These are phyloP conservation scores for Yamadazyma insecticola DNA, from an alignment of 805 yeast genomes.

Conservation along the genomic window DNA sequence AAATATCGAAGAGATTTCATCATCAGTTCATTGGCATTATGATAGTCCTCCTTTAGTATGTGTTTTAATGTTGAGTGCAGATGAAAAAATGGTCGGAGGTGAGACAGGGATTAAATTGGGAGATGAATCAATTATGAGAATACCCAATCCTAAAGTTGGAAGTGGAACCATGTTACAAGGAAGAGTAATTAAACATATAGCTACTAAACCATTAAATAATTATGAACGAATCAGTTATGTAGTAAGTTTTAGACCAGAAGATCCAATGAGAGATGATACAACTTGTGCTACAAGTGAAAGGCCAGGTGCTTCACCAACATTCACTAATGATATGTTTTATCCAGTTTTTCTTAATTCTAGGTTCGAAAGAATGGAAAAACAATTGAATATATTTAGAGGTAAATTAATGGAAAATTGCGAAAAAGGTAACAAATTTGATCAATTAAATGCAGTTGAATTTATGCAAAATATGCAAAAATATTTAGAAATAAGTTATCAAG, in stretches of 20 bases:
- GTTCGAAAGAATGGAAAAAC: constrained; percentile 20
- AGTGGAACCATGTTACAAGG: constrained; percentile 17
- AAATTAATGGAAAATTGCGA: constrained; percentile 4
- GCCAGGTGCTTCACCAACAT: constrained; percentile 30
- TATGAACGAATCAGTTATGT: constrained; percentile 41
- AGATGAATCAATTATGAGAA: constrained; percentile 10
- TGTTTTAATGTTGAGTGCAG: constrained; percentile 11
- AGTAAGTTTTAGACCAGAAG: constrained; percentile 37
- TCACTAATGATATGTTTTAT: constrained; percentile 22
- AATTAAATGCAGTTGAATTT: constrained; percentile 26
- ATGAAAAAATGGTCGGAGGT: constrained; percentile 11
- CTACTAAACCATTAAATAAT: constrained; percentile 19
- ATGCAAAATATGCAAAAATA: constrained; percentile 25
- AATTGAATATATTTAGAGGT: constrained; percentile 12
- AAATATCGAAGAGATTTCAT: constrained; percentile 4
- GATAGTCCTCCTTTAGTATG: constrained; percentile 11
- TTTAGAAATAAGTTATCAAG: constrained; percentile 20
- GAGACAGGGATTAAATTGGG: constrained; percentile 12
- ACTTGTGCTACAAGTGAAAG: constrained; percentile 37
- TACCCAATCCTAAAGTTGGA: constrained; percentile 15
- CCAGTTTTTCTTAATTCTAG: constrained; percentile 24
- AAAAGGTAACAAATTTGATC: constrained; percentile 23
- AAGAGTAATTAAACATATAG: constrained; percentile 18
- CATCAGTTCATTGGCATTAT: constrained; percentile 11
- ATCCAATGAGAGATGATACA: constrained; percentile 28